Evolutionary conservation across 2,329 filamentous ascomycete genomes (phyloP), one percentile per base, ranked within the genome.

Genomic region (Chrysoporthe cubensis): DNA sequence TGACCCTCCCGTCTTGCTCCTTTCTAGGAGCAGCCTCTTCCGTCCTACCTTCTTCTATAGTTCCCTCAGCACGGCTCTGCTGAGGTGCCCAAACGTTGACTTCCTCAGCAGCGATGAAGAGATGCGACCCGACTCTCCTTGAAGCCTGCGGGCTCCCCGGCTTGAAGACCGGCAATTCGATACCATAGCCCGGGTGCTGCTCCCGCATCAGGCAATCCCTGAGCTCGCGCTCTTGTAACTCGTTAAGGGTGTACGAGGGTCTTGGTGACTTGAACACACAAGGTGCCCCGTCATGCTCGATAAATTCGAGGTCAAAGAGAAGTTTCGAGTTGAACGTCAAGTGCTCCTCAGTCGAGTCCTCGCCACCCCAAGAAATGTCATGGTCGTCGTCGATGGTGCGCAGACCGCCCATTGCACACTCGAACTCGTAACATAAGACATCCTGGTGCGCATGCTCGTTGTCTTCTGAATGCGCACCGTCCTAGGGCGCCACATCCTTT

Each of bases 381-480:
- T 14, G 21, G 8, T 21, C 16, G 11, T 50, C 42, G 4, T 48
- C 42, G 26, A 50, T 32, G 21, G 32, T 58, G 16, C 42, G 43
- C 16, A 46, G 63, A 37, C n/a, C 63, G 26, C 63, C 42, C n/a
- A 59, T 50, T 40, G 54, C 63, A 18, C 44, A 26, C 37, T 46
- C 40, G 11, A 65, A 43, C 18, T 21, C 54, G 43, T 59, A 50
- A 6, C 63, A 54, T n/a, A 57, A 7, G 54, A 59, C 18, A 18
- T 46, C n/a, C 42, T 0, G 16, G 42, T 32, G 43, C 54, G 52
- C 42, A 48, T 57, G 26, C 34, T 46, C 42, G 42, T 48, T 57
- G 63, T 67, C 57, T 42, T 67, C 66, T 52, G 66, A 69, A 69
- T 66, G 60, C 58, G 68, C 40, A 61, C 68, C 68, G 57, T 69